phyloP scores from a whole-genome alignment of 495 filamentous ascomycete species.

The Aspergillus cristatus region DNA sequence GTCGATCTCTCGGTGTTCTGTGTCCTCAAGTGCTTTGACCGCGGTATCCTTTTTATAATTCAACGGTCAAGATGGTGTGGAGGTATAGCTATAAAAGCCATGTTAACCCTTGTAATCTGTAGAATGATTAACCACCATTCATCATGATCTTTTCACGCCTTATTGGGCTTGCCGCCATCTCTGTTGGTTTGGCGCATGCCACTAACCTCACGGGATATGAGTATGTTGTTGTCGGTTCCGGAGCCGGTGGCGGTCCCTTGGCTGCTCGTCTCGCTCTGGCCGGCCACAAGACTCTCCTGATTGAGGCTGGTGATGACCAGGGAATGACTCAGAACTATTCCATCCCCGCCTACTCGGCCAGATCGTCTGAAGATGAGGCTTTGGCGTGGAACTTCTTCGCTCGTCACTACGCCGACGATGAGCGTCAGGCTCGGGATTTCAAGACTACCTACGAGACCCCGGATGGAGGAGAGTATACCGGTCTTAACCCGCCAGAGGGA shows the following conservation, averaged over 20 bases:
- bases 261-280: slow-evolving; percentile 52
- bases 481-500: slow-evolving; percentile 28
- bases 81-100: neutral
- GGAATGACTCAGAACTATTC: slow-evolving; percentile 30
- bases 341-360: slow-evolving; percentile 29
- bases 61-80: neutral
- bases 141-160: slow-evolving; percentile 4
- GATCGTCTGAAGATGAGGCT: slow-evolving; percentile 29
- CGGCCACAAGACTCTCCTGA: slow-evolving; percentile 49
- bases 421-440: slow-evolving; percentile 29
- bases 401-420: slow-evolving; percentile 33
- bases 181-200: slow-evolving; percentile 16
- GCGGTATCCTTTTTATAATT: neutral
- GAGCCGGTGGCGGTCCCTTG: slow-evolving; percentile 55
- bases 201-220: slow-evolving; percentile 41
- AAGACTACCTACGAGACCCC: slow-evolving; percentile 37
- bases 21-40: neutral
- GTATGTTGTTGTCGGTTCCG: slow-evolving; percentile 58
- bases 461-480: slow-evolving; percentile 27
- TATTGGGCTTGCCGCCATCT: slow-evolving; percentile 8
- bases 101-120: neutral
- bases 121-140: neutral
- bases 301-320: slow-evolving; percentile 58
- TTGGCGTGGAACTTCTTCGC: slow-evolving; percentile 41
- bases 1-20: neutral